Evolutionary conservation across 192 early-diverging fungal species (phyloP), one percentile per base, ranked within the genome.

Genomic region (Coemansia furcata): DNA sequence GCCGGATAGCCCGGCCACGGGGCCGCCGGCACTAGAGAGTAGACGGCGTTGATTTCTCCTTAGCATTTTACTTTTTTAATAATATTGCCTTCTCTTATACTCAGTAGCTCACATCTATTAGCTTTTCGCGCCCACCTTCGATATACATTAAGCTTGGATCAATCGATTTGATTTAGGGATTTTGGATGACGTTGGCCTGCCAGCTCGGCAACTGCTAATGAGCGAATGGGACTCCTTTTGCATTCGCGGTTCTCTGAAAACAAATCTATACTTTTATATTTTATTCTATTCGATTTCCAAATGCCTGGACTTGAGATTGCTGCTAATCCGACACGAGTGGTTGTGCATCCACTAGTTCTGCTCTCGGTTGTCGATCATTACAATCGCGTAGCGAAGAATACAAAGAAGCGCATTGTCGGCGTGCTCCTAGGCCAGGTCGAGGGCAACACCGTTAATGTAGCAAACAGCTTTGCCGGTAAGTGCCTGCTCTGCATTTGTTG

Each of bases 351-450:
- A 74, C 87, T 99, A 30, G 98, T 99, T 19, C 87, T 99, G n/a
- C 84, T 99, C 19, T 96, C 94, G n/a, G 96, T 95, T 3, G 93
- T 94, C 29, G 98, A 99, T 84, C 98, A 99, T 76, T 99, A 96
- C 80, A 98, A 98, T 79, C 91, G 98, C 63, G 93, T 94, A 7
- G 96, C 95, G 23, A 90, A 89, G 68, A 94, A 90, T 76, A 95
- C 96, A 50, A 95, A 92, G 73, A 98, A 98, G 77, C 89, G 98
- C 32, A 96, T 98, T 19, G 92, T 99, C 7, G 98, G 98, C 52
- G 94, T 99, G 29, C 87, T 99, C 10, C 84, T 99, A 3, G 98
- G 98, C 37, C 98, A 99, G 76, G 75, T 84, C 40, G 86, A 91
- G 59, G 92, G 93, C 66, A 87, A 93, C 68, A 86, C 83, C 11